These are phyloP conservation scores for Cytospora chrysosperma DNA, from an alignment of 2,329 filamentous ascomycete species.

Conservation along the genomic window DNA sequence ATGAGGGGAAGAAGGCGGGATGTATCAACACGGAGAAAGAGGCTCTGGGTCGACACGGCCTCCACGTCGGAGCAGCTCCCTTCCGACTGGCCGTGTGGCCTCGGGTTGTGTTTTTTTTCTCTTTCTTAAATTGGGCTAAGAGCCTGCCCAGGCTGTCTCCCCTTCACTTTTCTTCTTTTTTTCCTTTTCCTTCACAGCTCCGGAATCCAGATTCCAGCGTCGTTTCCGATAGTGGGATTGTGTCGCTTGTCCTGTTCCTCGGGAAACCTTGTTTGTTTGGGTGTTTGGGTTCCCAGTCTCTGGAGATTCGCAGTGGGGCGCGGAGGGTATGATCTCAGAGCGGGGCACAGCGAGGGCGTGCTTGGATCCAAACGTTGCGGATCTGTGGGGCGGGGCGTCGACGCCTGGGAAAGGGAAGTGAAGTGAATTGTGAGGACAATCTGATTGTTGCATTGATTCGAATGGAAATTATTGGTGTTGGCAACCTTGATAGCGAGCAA, in stretches of 20 bases:
- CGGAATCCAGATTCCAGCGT: not conserved
- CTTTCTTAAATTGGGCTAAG: too few species aligned
- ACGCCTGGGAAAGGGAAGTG: not conserved
- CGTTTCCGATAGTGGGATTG: not conserved
- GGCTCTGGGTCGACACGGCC: constrained; percentile 2
- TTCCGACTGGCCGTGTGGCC: constrained; percentile 6
- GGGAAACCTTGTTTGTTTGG: not conserved
- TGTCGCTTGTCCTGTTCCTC: not conserved
- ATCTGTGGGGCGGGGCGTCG: constrained; percentile 6
- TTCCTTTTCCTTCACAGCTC: not conserved
- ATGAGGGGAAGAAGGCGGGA: not conserved
- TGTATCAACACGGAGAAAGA: not conserved
- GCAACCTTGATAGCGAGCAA: too few species aligned
- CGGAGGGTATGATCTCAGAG: constrained; percentile 22
- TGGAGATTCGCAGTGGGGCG: constrained; percentile 12
- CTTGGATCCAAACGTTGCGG: constrained; percentile 5
- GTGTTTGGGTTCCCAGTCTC: not conserved
- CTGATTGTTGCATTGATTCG: not conserved
- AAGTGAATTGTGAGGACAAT: not conserved
- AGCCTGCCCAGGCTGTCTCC: too few species aligned
- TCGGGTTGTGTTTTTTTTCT: constrained; percentile 1
- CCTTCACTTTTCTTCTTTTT: not conserved
- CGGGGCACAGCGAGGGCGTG: constrained; percentile 17
- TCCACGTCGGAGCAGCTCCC: constrained; percentile 20
- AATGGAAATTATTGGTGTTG: not conserved